Evolutionary conservation across 306 rosid genomes (phyloP).

Genomic region (Fragaria ananassa): DNA sequence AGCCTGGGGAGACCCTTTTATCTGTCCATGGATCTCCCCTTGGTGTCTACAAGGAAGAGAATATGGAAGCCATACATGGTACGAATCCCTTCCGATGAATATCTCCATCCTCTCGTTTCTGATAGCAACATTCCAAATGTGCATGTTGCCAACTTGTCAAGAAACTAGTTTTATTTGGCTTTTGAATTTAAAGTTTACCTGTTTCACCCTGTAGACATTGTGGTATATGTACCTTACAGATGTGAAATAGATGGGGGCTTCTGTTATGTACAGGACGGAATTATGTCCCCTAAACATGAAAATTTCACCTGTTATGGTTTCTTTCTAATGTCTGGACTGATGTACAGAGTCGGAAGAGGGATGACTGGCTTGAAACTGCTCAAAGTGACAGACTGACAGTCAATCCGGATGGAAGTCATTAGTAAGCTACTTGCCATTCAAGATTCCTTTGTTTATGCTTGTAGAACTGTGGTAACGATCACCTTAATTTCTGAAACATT

Average conservation of each 20-base stretch:
- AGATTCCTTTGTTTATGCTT: neutral
- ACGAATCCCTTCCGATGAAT: slow-evolving; percentile 10
- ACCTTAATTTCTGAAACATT: neutral
- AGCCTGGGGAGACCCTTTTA: slow-evolving; percentile 87
- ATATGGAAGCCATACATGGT: slow-evolving; percentile 93
- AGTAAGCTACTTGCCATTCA: neutral
- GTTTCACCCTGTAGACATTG: neutral
- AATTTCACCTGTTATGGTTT: neutral
- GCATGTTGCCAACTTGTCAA: neutral
- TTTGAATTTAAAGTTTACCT: neutral
- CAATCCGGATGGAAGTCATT: neutral
- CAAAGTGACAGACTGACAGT: neutral
- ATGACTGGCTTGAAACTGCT: slow-evolving; percentile 8
- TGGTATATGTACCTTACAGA: neutral
- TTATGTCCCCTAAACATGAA: neutral
- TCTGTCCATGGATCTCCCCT: slow-evolving; percentile 92
- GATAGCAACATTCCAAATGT: neutral
- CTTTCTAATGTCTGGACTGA: slow-evolving; percentile 3
- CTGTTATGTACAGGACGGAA: neutral
- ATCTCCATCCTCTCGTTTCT: neutral
- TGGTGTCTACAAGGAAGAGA: slow-evolving; percentile 78
- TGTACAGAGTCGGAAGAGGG: slow-evolving; percentile 19
- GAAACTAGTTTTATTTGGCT: neutral
- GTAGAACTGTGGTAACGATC: neutral
- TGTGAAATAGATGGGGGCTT: neutral